Conservation (phyloP, 1,284 basidiomycete genomes). For the Cutaneotrichosporon sp. region DNA sequence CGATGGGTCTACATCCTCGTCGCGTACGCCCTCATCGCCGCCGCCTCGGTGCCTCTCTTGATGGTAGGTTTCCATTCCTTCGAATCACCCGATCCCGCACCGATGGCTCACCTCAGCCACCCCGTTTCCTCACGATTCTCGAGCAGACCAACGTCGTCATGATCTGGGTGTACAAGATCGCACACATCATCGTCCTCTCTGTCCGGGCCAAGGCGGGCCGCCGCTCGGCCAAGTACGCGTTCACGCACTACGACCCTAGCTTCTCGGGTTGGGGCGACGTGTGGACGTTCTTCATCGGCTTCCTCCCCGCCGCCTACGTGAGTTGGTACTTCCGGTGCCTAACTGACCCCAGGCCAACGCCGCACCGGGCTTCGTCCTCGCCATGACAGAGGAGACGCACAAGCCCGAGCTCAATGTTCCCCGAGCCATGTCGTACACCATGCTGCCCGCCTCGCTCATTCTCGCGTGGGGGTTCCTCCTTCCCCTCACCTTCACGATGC, state of each 20-base stretch:
- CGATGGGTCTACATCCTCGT: constrained; percentile 21
- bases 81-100: not conserved
- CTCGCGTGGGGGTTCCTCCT: constrained; percentile 20
- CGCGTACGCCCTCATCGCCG: constrained; percentile 17
- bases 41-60: constrained; percentile 17
- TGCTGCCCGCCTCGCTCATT: constrained; percentile 20
- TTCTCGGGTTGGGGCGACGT: constrained; percentile 19
- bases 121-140: constrained; percentile 11
- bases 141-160: constrained; percentile 18
- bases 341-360: no score
- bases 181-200: constrained; percentile 17
- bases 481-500: constrained; percentile 24
- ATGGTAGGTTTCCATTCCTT: not conserved
- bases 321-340: no score
- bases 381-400: constrained; percentile 23
- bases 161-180: constrained; percentile 17
- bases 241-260: constrained; percentile 21
- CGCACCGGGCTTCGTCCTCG: constrained; percentile 21
- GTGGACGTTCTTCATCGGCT: constrained; percentile 27
- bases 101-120: not conserved
- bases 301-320: constrained; percentile 21
- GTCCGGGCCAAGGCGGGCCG: constrained; percentile 22
- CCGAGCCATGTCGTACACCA: constrained; percentile 19
- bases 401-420: constrained; percentile 19
- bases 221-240: constrained; percentile 21